Conservation (phyloP, 768 basidiomycete species). For the Rubroboletus satanas region DNA sequence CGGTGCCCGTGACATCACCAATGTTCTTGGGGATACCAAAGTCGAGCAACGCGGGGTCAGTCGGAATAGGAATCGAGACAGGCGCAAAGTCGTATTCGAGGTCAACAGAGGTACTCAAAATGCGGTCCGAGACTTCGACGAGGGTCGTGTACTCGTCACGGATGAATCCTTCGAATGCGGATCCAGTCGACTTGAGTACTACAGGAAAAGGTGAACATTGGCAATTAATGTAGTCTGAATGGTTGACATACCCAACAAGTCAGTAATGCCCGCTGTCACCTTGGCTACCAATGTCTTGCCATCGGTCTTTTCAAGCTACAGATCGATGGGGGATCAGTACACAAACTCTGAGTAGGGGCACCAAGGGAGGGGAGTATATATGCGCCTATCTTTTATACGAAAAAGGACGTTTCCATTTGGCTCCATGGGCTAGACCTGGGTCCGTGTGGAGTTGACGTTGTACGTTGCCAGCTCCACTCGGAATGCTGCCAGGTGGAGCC, state of each 20-base stretch:
- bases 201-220: background rate
- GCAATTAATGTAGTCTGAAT: background rate
- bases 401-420: background rate
- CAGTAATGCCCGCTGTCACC: conserved; percentile 68
- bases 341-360: background rate
- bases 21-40: conserved; percentile 41
- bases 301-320: conserved; percentile 64
- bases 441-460: conserved; percentile 18
- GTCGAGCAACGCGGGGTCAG: conserved; percentile 49
- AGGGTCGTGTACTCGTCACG: conserved; percentile 90
- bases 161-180: conserved; percentile 76
- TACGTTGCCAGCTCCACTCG: conserved; percentile 20
- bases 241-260: conserved; percentile 63
- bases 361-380: background rate
- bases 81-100: conserved; percentile 62
- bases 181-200: conserved; percentile 91
- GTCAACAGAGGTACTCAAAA: conserved; percentile 87
- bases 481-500: background rate
- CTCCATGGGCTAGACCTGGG: conserved; percentile 24
- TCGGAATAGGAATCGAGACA: conserved; percentile 43
- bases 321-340: background rate
- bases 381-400: conserved; percentile 14
- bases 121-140: conserved; percentile 76
- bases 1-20: conserved; percentile 39
- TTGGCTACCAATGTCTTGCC: conserved; percentile 59